Base-by-base conservation (phyloP, 78 protist species). In the Cavenderia fasciculata region DNA sequence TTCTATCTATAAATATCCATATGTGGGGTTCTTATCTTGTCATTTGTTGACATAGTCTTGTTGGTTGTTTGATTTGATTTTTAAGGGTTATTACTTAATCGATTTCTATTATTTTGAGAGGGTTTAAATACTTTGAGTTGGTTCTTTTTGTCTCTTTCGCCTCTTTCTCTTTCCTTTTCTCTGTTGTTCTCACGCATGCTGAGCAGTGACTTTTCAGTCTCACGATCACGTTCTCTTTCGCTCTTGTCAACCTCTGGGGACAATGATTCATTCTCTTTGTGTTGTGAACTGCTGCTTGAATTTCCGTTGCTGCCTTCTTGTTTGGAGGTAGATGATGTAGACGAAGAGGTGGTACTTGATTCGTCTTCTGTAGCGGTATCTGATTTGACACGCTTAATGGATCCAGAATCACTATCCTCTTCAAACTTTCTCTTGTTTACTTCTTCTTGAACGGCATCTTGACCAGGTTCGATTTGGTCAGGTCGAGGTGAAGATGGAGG, bases 381-480 rank as follows among this genome's bases (percentile, higher is more conserved):
- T 23, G 51, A 59, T 47, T 82, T 82, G 51, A 82, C 27, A 66
- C 90, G 61, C 54, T 82, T 82, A n/a, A 12, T 56, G 25, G 59
- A 27, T 2, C 59, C 47, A 2, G 31, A 12, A 5, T 2, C 4
- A 1, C 47, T 14, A 16, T 82, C 90, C 21, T 82, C 89, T 2
- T 68, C 90, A 5, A 68, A 43, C 47, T 68, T 82, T 56, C 90
- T 65, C 69, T 82, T 82, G 62, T 82, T 82, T 14, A 82, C 73
- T 57, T 82, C 90, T 25, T 82, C 90, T 68, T 82, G 90, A 2
- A 78, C 65, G 14, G 90, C 90, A 68, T 82, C 90, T 56, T 82
- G 90, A 33, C 59, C 69, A 18, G 90, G 90, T 68, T 82, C 90
- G 25, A 82, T 74, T 82, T 82, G 77, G 33, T 82, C 90, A 10